Evolutionary conservation across 2,329 filamentous ascomycete species (phyloP).

Genomic region (Furcasterigmium furcatum): DNA sequence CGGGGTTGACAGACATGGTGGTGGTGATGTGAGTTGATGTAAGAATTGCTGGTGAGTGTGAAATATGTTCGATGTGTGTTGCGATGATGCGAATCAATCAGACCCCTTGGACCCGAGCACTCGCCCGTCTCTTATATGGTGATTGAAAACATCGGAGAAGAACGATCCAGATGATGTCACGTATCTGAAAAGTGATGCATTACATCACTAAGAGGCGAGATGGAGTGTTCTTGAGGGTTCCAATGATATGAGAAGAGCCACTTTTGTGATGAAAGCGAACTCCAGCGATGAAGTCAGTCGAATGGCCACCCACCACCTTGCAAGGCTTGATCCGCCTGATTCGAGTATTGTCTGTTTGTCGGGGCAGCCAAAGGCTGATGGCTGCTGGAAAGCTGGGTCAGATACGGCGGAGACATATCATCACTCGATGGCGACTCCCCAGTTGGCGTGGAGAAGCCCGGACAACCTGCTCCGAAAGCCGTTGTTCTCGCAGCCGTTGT

Average conservation of each 20-base stretch:
- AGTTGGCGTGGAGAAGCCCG: neutral
- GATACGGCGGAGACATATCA: neutral
- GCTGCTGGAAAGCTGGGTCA: neutral
- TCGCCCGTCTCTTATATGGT: neutral
- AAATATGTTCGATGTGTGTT: neutral
- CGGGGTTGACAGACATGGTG: constrained; percentile 46
- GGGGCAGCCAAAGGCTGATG: too few species aligned
- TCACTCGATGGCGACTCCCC: neutral
- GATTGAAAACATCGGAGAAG: neutral
- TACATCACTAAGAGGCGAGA: neutral
- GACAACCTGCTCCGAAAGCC: neutral
- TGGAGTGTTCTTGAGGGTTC: too few species aligned
- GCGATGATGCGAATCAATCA: neutral
- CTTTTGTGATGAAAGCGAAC: neutral
- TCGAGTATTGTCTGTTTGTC: too few species aligned
- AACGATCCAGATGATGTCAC: neutral
- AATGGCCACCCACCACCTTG: neutral
- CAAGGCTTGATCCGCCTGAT: neutral
- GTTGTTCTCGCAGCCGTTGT: neutral
- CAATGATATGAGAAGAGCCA: neutral
- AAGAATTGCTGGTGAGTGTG: constrained; percentile 5
- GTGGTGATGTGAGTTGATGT: neutral
- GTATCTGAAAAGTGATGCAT: neutral
- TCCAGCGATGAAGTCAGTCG: neutral
- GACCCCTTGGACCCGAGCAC: neutral